Base-by-base conservation (phyloP, 495 filamentous ascomycete species). In the Penicillium silybi region DNA sequence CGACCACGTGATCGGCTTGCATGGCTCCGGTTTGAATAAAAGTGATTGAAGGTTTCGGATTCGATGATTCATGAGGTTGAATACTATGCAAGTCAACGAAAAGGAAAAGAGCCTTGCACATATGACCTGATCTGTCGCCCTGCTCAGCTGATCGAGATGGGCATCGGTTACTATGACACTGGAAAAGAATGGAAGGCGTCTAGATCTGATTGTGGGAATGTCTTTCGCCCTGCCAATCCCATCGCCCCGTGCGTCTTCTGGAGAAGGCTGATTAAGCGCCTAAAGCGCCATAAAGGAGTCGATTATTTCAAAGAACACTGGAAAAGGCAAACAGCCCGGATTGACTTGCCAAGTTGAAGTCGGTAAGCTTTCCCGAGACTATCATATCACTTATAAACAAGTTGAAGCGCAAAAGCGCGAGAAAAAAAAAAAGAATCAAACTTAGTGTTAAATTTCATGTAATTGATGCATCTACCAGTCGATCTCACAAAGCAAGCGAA, bases 1-100 rank as follows among this genome's bases (percentile, higher is more conserved):
- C 48, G 40, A 13, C 40, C 48, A 50, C 48, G 48, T 50, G 48
- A 50, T 43, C 48, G 48, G 48, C 16, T 13, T 34, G 18, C 26
- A 19, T 32, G 29, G 29, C 29, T 13, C 11, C 11, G 10, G 11
- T 13, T 11, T 32, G 10, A 13, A 32, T 32, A 11, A 32, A 32
- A 29, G 1, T 29, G 26, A 7, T 7, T 29, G 26, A 29, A 29
- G 25, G n/a, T n/a, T n/a, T n/a, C n/a, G n/a, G n/a, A 32, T 32
- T 1, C 11, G 29, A 39, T 8, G 18, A 18, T 18, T 1, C 18
- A 5, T 39, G 15, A 18, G 18, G 7, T 7, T 39, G 3, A 9
- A 17, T 0, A 39, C 6, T 18, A 1, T 39, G 16, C 37, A n/a
- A 29, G 10, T 48, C 17, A 32, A 38, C 15, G 19, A 19, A 38